Conservation (phyloP, 768 basidiomycete species). For the Lactarius sanguifluus region DNA sequence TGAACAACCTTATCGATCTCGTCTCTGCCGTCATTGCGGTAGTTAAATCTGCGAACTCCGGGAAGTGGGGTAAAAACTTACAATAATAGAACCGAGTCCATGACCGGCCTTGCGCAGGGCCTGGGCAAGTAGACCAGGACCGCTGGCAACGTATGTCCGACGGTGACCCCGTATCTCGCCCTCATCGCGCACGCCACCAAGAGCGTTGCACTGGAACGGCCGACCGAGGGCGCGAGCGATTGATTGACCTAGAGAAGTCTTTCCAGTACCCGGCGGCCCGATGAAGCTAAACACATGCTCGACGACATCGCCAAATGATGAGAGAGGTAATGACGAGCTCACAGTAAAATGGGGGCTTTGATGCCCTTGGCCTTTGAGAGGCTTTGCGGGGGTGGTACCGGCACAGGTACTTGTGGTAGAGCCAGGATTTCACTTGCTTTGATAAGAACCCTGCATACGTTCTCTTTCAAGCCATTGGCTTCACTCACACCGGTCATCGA, state of each 20-base stretch:
- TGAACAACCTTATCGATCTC: conserved; percentile 92
- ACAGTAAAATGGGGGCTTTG: conserved; percentile 75
- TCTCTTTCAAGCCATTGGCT: conserved; percentile 20
- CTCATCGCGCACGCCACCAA: conserved; percentile 93
- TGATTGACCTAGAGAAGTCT: conserved; percentile 88
- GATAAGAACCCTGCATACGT: conserved; percentile 3
- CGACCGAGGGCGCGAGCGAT: conserved; percentile 79
- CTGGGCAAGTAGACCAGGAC: conserved; percentile 82
- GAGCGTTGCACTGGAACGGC: conserved; percentile 88
- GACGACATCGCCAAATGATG: conserved; percentile 4
- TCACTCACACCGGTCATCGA: conserved; percentile 23
- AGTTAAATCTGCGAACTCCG: conserved; percentile 5
- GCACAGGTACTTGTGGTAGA: conserved; percentile 8
- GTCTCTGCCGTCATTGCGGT: conserved; percentile 45
- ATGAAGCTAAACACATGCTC: conserved; percentile 55
- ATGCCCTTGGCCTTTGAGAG: conserved; percentile 41
- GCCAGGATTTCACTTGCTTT: conserved; percentile 22
- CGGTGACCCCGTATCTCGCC: conserved; percentile 77
- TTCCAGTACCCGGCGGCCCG: conserved; percentile 89
- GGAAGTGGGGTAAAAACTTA: conserved; percentile 32
- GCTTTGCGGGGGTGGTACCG: conserved; percentile 11
- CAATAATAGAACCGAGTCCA: conserved; percentile 79
- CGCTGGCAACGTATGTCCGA: conserved; percentile 90
- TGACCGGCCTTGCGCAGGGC: conserved; percentile 80
- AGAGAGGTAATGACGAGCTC: conserved; percentile 28